Conservation (phyloP, 2,329 filamentous ascomycete species). For the Phialemoniopsis sp. region DNA sequence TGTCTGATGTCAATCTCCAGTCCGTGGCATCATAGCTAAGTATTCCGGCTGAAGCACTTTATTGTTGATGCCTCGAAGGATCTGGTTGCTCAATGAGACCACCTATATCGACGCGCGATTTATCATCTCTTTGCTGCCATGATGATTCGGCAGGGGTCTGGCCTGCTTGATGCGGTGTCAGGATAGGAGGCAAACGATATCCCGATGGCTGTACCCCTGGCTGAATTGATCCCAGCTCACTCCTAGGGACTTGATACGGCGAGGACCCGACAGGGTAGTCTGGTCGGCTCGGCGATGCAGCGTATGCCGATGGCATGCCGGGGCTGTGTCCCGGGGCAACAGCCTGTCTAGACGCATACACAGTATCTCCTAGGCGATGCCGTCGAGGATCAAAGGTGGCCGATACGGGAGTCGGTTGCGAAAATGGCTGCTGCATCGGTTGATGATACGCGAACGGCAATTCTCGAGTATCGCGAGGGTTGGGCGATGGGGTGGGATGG, state of each 20-base stretch:
- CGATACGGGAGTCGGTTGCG: slow-evolving; percentile 40
- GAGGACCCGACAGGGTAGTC: slow-evolving; percentile 39
- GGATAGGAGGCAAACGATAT: slow-evolving; percentile 46
- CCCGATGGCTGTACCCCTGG: slow-evolving; percentile 21
- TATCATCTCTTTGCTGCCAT: slow-evolving; percentile 37
- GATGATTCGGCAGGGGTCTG: slow-evolving; percentile 8
- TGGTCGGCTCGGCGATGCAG: slow-evolving; percentile 35
- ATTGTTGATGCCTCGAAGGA: slow-evolving; percentile 10
- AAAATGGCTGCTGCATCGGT: slow-evolving; percentile 21
- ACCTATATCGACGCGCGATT: slow-evolving; percentile 55
- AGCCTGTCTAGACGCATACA: slow-evolving; percentile 16
- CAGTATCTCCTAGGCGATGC: slow-evolving; percentile 27
- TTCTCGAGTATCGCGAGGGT: slow-evolving; percentile 36
- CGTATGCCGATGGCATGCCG: slow-evolving; percentile 38
- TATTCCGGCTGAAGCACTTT: too few species aligned
- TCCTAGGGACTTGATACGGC: slow-evolving; percentile 51
- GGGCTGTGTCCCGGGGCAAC: slow-evolving; percentile 33
- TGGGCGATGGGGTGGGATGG: slow-evolving; percentile 40
- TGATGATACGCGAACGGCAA: slow-evolving; percentile 34
- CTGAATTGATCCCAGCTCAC: slow-evolving; percentile 35
- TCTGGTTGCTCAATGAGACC: slow-evolving; percentile 57
- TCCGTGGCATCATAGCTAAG: too few species aligned
- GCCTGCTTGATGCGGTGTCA: slow-evolving; percentile 26
- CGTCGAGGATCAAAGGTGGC: slow-evolving; percentile 42
- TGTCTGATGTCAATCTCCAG: too few species aligned